Percentiles rank a stretch among this genome's conserved stretches.
These are phyloP conservation scores for Senecio squalidus DNA, from an alignment of 140 eudicot genomes.

Conservation along the genomic window DNA sequence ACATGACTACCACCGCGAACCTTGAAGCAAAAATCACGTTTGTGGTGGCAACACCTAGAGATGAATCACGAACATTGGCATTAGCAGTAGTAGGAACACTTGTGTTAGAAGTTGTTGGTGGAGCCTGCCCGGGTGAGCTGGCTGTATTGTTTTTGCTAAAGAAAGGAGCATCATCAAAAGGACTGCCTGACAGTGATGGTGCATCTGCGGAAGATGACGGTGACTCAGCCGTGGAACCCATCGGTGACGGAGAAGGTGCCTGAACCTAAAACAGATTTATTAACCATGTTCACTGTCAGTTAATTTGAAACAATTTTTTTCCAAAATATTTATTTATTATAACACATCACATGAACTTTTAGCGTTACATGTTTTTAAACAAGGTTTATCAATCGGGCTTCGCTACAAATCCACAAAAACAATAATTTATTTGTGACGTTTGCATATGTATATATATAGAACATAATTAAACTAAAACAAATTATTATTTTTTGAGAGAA, in stretches of 20 bases:
- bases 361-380: no score
- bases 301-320: no score
- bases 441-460: no score
- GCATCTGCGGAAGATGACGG: constrained; percentile 17
- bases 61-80: constrained; percentile 27
- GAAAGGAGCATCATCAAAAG: constrained; percentile 26
- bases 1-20: neutral
- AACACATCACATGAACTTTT: no score
- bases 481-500: no score
- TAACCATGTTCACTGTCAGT: neutral
- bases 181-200: constrained; percentile 23
- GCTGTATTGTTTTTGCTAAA: constrained; percentile 20
- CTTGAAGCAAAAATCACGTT: constrained; percentile 9
- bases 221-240: neutral
- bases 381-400: no score
- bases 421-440: no score
- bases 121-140: constrained; percentile 23
- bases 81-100: constrained; percentile 1
- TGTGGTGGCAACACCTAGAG: constrained; percentile 1
- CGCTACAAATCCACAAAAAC: no score
- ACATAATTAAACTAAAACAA: no score
- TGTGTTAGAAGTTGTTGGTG: constrained; percentile 19
- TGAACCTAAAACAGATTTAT: constrained; percentile 6
- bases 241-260: constrained; percentile 34
- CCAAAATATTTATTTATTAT: no score